Evolutionary conservation across 768 basidiomycete species (phyloP), one percentile per base, ranked within the genome.

Genomic region (Phanerodontia chrysosporium): DNA sequence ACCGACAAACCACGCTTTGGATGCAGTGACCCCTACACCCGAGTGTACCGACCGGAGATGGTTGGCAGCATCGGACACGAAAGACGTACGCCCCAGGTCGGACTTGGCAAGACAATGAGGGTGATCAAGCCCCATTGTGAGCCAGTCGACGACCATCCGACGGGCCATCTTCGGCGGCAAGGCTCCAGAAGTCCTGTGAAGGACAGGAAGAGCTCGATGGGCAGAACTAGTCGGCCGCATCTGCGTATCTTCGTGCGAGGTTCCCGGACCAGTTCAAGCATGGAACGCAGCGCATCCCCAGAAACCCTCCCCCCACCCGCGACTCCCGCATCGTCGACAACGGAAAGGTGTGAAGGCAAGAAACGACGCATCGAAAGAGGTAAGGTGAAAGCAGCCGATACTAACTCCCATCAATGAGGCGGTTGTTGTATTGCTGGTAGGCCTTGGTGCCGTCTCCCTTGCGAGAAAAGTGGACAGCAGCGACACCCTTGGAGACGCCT

Each of bases 401-500:
- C 97, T 94, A 90, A 99, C 97, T 97, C 80, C 95, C 94, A 89
- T 99, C 97, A 85, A 99, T 95, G 78, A 98, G 90, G 73, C 97
- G 89, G 78, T 92, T 92, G 83, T 99, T 93, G 81, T 98, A 99
- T 64, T 92, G 85, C 67, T 89, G 82, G 74, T 87, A 95, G 2
- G 97, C 97, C 81, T 89, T 92, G 71, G 85, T 85, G 59, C 89
- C 97, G 69, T 95, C 93, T 59, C 94, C 95, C 69, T 87, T 89
- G 68, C 82, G 84, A 66, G 80, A 78, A 81, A 98, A 98, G 66
- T 84, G 79, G 58, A 99, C 88, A 14, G 89, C 83, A 35, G 96
- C 96, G 61, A 87, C 80, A 58, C 97, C 97, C 71, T 95, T 96
- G 48, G 92, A 95, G 66, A 89, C 87, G 49, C 97, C 97, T 59